These are phyloP conservation scores for Kluyveromyces starmeri DNA, from an alignment of 805 yeast genomes.

Conservation along the genomic window DNA sequence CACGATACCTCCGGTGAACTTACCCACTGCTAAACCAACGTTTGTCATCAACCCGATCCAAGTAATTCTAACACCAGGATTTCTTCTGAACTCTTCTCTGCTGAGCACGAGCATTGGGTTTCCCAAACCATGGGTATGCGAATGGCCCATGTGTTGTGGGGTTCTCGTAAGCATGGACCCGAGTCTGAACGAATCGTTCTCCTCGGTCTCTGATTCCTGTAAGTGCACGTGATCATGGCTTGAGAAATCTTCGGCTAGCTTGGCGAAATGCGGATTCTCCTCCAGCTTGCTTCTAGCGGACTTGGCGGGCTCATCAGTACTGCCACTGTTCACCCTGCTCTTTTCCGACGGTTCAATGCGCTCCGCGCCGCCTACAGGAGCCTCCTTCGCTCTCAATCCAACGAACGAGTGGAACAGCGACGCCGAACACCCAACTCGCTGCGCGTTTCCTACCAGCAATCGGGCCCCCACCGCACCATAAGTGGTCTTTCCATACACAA, in stretches of 20 bases:
- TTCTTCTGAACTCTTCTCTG: constrained; percentile 39
- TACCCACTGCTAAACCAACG: constrained; percentile 75
- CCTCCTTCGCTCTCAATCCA: constrained; percentile 1
- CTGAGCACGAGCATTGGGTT: constrained; percentile 30
- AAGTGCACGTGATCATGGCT: constrained; percentile 33
- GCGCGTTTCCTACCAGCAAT: too few relatives aligned
- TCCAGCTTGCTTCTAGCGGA: constrained; percentile 6
- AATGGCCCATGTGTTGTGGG: constrained; percentile 16
- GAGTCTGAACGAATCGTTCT: constrained; percentile 32
- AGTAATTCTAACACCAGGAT: constrained; percentile 88
- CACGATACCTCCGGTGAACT: constrained; percentile 80
- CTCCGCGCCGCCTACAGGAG: not conserved
- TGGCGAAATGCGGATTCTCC: constrained; percentile 13
- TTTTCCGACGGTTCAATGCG: not conserved
- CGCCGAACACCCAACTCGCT: too few relatives aligned
- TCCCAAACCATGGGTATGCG: constrained; percentile 29
- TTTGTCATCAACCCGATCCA: constrained; percentile 85
- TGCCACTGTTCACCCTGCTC: not conserved
- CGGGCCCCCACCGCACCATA: too few relatives aligned
- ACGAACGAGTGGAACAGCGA: constrained; percentile 1
- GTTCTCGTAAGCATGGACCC: constrained; percentile 26
- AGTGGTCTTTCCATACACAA: too few relatives aligned
- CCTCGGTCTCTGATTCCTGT: constrained; percentile 35
- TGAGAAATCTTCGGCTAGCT: constrained; percentile 13
- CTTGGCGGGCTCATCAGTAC: not conserved